Evolutionary conservation across 768 basidiomycete genomes (phyloP).

Genomic region (Rhizopogon salebrosus): DNA sequence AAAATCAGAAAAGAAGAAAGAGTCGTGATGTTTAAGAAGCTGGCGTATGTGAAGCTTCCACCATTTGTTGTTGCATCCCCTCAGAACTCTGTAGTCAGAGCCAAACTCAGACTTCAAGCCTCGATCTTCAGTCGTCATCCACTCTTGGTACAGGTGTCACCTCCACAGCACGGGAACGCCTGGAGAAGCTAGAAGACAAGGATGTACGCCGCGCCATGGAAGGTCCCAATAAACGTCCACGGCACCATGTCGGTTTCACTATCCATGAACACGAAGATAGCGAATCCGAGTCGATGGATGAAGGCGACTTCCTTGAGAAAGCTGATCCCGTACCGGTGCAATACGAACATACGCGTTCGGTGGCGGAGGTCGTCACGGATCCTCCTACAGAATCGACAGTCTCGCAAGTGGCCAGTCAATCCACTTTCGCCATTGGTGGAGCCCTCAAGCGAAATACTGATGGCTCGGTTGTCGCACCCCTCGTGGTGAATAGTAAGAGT

Average conservation of each 20-base stretch:
- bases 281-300: conserved; percentile 28
- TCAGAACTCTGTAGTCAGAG: conserved; percentile 52
- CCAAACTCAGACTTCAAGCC: conserved; percentile 60
- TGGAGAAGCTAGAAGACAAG: conserved; percentile 56
- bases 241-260: conserved; percentile 28
- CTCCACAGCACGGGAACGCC: conserved; percentile 52
- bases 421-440: conserved; percentile 42
- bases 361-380: conserved; percentile 11
- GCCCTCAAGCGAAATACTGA: conserved; percentile 64
- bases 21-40: conserved; percentile 66
- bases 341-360: not conserved
- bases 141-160: conserved; percentile 75
- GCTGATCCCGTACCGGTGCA: not conserved
- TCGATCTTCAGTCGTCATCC: conserved; percentile 72
- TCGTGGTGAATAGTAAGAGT: conserved; percentile 36
- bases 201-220: conserved; percentile 49
- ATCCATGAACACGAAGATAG: conserved; percentile 16
- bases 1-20: conserved; percentile 91
- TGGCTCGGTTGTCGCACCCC: conserved; percentile 49
- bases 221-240: conserved; percentile 47
- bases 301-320: conserved; percentile 9
- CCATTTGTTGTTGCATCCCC: conserved; percentile 10
- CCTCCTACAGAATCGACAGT: conserved; percentile 5
- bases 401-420: conserved; percentile 10
- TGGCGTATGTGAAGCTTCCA: conserved; percentile 52